These are phyloP conservation scores for Pyricularia grisea DNA, from an alignment of 2,329 filamentous ascomycete genomes.

Conservation along the genomic window DNA sequence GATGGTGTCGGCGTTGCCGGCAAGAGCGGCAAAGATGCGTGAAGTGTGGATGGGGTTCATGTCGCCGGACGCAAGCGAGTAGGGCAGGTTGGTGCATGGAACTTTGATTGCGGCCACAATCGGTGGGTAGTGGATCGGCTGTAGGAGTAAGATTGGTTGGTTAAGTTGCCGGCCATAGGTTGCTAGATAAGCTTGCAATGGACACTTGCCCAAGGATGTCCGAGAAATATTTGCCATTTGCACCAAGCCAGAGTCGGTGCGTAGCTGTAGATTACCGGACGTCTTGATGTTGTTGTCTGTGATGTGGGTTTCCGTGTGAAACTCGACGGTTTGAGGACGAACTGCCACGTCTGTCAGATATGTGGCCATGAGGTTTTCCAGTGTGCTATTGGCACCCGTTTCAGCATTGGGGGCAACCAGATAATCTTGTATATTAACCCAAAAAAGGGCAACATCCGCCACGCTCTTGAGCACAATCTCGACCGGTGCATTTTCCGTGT, in stretches of 20 bases:
- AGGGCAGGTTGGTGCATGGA: conserved; percentile 26
- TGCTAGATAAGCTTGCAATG: background rate
- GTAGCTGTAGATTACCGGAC: background rate
- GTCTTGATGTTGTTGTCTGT: background rate
- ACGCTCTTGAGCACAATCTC: background rate
- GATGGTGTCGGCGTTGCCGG: conserved; percentile 22
- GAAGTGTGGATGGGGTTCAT: conserved; percentile 31
- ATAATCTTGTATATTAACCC: background rate
- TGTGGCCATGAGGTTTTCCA: background rate
- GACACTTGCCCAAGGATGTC: background rate
- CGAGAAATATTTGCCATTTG: background rate
- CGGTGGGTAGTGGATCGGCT: background rate
- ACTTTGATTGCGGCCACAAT: background rate
- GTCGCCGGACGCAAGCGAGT: conserved; percentile 23
- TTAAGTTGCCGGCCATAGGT: background rate
- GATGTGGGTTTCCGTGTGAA: background rate
- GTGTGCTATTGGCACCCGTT: background rate
- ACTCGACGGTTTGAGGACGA: background rate
- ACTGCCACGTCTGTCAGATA: background rate
- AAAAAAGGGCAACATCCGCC: background rate
- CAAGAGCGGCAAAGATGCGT: conserved; percentile 21
- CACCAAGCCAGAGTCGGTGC: background rate
- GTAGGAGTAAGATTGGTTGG: background rate
- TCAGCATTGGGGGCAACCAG: background rate
- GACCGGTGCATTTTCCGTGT: background rate